Evolutionary conservation across 176 grass and related monocot genomes (phyloP), one percentile per base, ranked within the genome.

Genomic region (Pontederia crassipes): DNA sequence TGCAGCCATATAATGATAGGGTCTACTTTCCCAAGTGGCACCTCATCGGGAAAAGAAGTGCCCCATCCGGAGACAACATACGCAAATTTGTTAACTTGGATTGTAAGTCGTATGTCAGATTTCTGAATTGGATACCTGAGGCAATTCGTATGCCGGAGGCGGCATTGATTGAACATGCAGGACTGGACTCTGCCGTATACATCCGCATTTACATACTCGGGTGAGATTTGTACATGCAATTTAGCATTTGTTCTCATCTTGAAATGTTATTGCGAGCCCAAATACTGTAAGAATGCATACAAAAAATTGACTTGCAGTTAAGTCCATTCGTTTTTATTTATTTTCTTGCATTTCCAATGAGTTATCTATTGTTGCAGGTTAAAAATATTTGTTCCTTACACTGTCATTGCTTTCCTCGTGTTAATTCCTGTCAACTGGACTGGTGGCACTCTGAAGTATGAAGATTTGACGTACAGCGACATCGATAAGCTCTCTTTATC

Each of bases 401-500:
- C 84, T 58, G 20, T 89, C 17, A 77, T 98, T 45, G 84, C 78
- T 52, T 92, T 98, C 17, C n/a, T 56, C 48, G 74, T 92, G 49
- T 63, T 98, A 13, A 79, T 92, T 64, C 87, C 87, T 58, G 77
- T 92, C 59, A 98, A 98, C 67, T 92, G 84, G 93, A 83, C 84
- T 55, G 85, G 87, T 79, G 61, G 72, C 76, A 92, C 81, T 45
- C 68, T 92, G 68, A 77, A 76, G 66, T 53, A 69, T 46, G 82
- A 61, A 56, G 51, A 20, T 49, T 12, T 98, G 57, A 78, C 12
- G 64, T 98, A 88, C 65, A 81, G 79, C 64, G 45, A 98, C 75
- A 88, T 98, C 64, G 93, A 91, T 68, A 98, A 98, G 76, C 79
- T 98, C 67, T 92, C 87, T 0, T 88, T 98, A 82, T 98, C 87